These are phyloP conservation scores for Ophiostoma pallidulum DNA, from an alignment of 2,329 filamentous ascomycete species.

Conservation along the genomic window DNA sequence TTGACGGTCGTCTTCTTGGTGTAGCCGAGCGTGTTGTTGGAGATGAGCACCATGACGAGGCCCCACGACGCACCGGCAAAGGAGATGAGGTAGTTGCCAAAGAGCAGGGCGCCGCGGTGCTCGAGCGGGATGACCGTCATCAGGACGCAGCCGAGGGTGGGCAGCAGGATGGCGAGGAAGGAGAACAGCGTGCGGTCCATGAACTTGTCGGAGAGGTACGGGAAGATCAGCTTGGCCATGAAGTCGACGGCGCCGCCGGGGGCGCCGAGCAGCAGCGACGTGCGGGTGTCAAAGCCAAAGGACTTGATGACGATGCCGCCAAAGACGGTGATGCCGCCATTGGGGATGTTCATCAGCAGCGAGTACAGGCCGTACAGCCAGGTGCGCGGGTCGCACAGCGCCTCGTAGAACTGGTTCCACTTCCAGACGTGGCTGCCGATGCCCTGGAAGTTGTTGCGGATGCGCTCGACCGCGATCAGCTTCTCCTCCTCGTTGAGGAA, in stretches of 20 bases:
- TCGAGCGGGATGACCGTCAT: conserved; percentile 49
- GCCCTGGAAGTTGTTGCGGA: conserved; percentile 57
- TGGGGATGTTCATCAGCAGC: conserved; percentile 28
- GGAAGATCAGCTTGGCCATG: conserved; percentile 20
- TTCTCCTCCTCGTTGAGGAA: conserved; percentile 50
- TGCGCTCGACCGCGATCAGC: conserved; percentile 41
- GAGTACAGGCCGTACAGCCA: conserved; percentile 29
- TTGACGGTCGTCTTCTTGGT: conserved; percentile 52
- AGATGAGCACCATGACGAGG: conserved; percentile 52
- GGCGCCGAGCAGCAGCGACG: conserved; percentile 55
- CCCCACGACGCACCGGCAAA: conserved; percentile 54
- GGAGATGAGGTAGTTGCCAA: conserved; percentile 57
- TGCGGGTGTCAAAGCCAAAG: conserved; percentile 54
- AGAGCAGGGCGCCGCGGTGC: conserved; percentile 47
- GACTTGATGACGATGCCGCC: conserved; percentile 34
- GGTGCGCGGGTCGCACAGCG: conserved; percentile 28
- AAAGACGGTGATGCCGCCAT: conserved; percentile 28
- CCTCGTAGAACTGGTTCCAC: conserved; percentile 45
- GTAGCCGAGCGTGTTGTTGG: conserved; percentile 47
- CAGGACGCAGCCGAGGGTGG: conserved; percentile 53
- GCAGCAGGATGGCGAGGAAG: conserved; percentile 24
- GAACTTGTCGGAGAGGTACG: conserved; percentile 45
- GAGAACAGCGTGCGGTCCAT: conserved; percentile 40
- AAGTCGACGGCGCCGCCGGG: conserved; percentile 55
- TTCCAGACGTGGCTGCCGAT: conserved; percentile 60